phyloP scores from a whole-genome alignment of 306 rosid species.

The Cucurbita pepo region DNA sequence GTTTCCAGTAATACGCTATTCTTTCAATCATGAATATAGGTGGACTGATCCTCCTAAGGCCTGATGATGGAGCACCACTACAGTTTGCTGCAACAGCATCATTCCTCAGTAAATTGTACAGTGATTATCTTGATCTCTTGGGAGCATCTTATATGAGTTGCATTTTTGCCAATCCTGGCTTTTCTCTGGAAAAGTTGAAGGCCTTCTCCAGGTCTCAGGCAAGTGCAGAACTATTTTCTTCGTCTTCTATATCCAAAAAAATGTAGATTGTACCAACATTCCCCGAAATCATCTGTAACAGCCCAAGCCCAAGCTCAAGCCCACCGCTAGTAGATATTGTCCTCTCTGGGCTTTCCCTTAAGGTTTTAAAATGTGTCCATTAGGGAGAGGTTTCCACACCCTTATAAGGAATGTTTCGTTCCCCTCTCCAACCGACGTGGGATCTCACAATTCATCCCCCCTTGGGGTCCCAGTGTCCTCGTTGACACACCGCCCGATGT shows the following conservation, averaged over 20 bases:
- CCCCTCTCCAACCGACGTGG: no score
- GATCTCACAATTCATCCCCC: no score
- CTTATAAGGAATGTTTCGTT: no score
- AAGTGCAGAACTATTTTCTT: conserved; percentile 6
- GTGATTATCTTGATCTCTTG: conserved; percentile 59
- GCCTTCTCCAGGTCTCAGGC: conserved; percentile 49
- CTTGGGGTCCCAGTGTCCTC: no score
- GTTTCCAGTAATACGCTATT: conserved; percentile 7
- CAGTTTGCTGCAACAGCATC: conserved; percentile 73
- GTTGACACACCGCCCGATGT: no score
- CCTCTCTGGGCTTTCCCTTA: no score
- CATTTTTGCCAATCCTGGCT: conserved; percentile 11
- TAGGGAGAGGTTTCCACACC: no score
- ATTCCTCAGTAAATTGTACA: conserved; percentile 53
- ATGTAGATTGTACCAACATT: neutral
- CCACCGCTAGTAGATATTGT: no score
- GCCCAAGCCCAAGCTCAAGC: no score
- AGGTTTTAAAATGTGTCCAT: no score
- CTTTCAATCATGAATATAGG: conserved; percentile 18
- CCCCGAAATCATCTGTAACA: neutral
- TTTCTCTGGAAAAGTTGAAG: conserved; percentile 32
- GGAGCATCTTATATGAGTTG: conserved; percentile 26
- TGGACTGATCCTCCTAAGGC: conserved; percentile 46
- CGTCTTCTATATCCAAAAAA: neutral
- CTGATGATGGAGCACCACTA: conserved; percentile 27